These are phyloP conservation scores for Litsea cubeba DNA, from an alignment of 164 flowering plant species.

Conservation along the genomic window DNA sequence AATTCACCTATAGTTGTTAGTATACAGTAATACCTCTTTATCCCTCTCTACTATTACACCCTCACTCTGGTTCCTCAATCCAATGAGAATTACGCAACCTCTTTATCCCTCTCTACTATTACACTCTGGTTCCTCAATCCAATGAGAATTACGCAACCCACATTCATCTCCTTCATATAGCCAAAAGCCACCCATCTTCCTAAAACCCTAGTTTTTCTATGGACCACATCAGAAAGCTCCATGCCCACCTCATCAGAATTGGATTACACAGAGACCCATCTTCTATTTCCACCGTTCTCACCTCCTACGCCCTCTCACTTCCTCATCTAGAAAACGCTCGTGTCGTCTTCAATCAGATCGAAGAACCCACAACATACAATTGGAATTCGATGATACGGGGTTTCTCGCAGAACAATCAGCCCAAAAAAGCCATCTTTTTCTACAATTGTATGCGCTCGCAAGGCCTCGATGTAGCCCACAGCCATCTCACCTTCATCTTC, in stretches of 20 bases:
- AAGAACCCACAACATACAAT: slow-evolving; percentile 28
- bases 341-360: slow-evolving; percentile 32
- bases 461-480: slow-evolving; percentile 21
- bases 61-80: too few species aligned
- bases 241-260: slow-evolving; percentile 45
- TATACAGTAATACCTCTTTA: too few species aligned
- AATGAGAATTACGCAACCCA: background rate
- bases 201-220: slow-evolving; percentile 1
- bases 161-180: background rate
- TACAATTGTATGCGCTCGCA: slow-evolving; percentile 29
- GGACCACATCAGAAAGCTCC: slow-evolving; percentile 41
- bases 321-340: slow-evolving; percentile 31
- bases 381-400: slow-evolving; percentile 52
- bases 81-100: too few species aligned
- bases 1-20: too few species aligned
- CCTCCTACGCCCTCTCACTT: slow-evolving; percentile 40
- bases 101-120: too few species aligned
- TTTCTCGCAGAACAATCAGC: slow-evolving; percentile 33
- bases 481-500: slow-evolving; percentile 40
- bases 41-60: too few species aligned
- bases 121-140: too few species aligned
- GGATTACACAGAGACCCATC: slow-evolving; percentile 37
- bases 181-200: background rate
- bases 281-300: slow-evolving; percentile 40
- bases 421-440: slow-evolving; percentile 34